phyloP scores from a whole-genome alignment of 225 moss, liverwort and hornwort species.

The Antitrichia curtipendula region DNA sequence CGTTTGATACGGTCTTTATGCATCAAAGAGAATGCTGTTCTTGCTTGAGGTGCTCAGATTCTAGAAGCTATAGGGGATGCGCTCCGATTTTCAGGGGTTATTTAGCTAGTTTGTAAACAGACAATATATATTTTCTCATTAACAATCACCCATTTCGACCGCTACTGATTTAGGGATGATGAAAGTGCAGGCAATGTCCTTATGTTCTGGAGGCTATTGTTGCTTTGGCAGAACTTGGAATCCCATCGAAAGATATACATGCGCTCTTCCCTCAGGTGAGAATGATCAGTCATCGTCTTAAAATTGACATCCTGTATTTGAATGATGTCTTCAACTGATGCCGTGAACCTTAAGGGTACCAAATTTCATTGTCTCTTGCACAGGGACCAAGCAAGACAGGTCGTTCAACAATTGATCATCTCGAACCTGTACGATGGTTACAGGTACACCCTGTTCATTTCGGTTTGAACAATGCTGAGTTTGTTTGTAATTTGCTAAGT shows the following conservation, averaged over 20 bases:
- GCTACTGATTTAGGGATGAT: not conserved
- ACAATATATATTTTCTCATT: not conserved
- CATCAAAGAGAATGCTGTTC: not conserved
- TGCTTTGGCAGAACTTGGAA: conserved; percentile 83
- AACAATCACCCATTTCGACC: not conserved
- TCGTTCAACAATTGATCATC: conserved; percentile 50
- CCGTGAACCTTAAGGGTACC: not conserved
- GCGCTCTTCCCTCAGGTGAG: conserved; percentile 71
- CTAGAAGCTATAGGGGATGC: not conserved
- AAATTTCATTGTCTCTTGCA: not conserved
- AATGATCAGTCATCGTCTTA: not conserved
- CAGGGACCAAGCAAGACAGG: conserved; percentile 64
- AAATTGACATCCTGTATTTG: not conserved
- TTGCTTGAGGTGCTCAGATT: not conserved
- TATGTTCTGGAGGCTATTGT: conserved; percentile 84
- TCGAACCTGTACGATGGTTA: conserved; percentile 80
- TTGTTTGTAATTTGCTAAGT: not conserved
- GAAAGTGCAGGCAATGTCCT: conserved; percentile 66
- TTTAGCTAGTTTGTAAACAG: not conserved
- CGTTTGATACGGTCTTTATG: not conserved
- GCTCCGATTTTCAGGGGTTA: not conserved
- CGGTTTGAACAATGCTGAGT: not conserved
- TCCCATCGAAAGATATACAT: conserved; percentile 73
- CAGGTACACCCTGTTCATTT: conserved; percentile 36
- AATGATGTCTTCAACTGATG: not conserved